Evolutionary conservation across 2,329 filamentous ascomycete species (phyloP).

Genomic region (Fusarium ramigenum): DNA sequence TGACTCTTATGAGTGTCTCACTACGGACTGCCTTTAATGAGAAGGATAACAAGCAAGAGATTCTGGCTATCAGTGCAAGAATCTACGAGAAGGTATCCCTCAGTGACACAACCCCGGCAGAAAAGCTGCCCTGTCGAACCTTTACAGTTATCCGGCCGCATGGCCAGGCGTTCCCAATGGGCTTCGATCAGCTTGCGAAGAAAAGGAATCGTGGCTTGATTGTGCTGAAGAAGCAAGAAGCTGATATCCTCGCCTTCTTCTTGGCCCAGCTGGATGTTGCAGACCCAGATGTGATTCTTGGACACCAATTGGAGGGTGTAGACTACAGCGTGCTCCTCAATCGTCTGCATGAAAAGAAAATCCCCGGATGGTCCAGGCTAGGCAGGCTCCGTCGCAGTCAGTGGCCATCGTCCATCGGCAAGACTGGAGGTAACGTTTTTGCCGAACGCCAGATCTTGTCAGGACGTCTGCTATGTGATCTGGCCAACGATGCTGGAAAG

Average conservation of each 20-base stretch:
- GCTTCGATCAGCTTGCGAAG: slow-evolving; percentile 81
- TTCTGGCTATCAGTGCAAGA: slow-evolving; percentile 88
- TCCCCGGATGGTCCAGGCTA: slow-evolving; percentile 92
- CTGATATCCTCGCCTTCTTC: slow-evolving; percentile 86
- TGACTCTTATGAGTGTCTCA: slow-evolving; percentile 96
- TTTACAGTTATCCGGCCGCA: slow-evolving; percentile 92
- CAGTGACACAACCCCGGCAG: slow-evolving; percentile 85
- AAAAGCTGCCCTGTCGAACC: slow-evolving; percentile 87
- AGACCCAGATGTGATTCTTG: slow-evolving; percentile 93
- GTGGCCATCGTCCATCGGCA: slow-evolving; percentile 89
- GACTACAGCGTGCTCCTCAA: slow-evolving; percentile 92
- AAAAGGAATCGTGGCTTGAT: slow-evolving; percentile 79
- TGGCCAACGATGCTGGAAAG: slow-evolving; percentile 96
- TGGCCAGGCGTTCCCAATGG: slow-evolving; percentile 79
- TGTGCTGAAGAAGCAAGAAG: slow-evolving; percentile 84
- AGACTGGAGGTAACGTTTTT: slow-evolving; percentile 89
- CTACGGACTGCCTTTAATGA: slow-evolving; percentile 88
- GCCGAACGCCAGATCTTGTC: slow-evolving; percentile 90
- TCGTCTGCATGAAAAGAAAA: slow-evolving; percentile 88
- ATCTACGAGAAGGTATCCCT: slow-evolving; percentile 92
- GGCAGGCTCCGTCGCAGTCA: slow-evolving; percentile 83
- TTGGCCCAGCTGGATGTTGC: slow-evolving; percentile 86
- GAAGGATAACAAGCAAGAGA: slow-evolving; percentile 96
- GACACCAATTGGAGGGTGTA: slow-evolving; percentile 95
- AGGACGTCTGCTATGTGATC: slow-evolving; percentile 89